Percentiles rank a stretch among this genome's conserved stretches.
Conservation (phyloP, 306 rosid genomes). For the Macrotyloma uniflorum region DNA sequence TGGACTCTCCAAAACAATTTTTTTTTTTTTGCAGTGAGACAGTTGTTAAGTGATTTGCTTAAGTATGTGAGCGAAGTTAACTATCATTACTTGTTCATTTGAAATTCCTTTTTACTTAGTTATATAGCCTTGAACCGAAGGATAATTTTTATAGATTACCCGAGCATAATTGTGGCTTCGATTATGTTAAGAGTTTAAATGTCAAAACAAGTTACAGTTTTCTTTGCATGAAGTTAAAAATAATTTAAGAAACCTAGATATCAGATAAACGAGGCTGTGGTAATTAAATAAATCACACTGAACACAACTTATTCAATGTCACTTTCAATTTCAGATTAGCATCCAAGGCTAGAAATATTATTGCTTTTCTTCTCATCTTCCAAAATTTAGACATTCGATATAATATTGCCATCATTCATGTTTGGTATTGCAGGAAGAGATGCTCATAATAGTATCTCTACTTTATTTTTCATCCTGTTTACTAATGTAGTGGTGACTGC, state of each 20-base stretch:
- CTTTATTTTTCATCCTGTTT: conserved; percentile 37
- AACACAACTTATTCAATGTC: not conserved
- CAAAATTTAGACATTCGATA: not conserved
- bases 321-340: not conserved
- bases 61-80: not conserved
- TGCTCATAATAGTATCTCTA: not conserved
- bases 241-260: not conserved
- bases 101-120: not conserved
- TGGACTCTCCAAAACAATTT: not conserved
- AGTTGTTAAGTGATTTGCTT: not conserved
- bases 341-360: not conserved
- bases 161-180: not conserved
- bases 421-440: not conserved
- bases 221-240: not conserved
- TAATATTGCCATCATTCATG: not conserved
- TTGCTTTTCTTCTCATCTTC: not conserved
- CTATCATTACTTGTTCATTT: conserved; percentile 1
- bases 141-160: not conserved
- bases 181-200: not conserved
- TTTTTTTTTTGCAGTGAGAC: too few relatives aligned
- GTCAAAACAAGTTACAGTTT: not conserved
- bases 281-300: not conserved
- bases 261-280: not conserved
- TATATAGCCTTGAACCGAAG: not conserved
- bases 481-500: conserved; percentile 31